These are phyloP conservation scores for Beauveria varroae DNA, from an alignment of 2,329 filamentous ascomycete genomes.

Conservation along the genomic window DNA sequence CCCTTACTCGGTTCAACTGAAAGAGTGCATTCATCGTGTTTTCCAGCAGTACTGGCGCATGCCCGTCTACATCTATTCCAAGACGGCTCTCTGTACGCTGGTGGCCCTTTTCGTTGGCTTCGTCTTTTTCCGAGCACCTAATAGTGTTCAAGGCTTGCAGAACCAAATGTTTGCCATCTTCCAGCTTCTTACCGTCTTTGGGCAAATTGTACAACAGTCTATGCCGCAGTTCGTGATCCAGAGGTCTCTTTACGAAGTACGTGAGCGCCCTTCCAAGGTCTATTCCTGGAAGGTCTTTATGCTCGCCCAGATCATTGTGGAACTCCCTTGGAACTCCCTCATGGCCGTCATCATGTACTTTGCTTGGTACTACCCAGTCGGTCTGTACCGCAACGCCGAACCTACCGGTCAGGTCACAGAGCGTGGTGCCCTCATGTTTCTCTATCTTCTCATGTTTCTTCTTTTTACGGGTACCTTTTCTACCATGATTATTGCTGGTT, in stretches of 20 bases:
- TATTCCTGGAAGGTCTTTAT: conserved; percentile 85
- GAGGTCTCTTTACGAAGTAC: conserved; percentile 74
- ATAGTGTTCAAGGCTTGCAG: conserved; percentile 69
- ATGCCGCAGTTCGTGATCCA: conserved; percentile 85
- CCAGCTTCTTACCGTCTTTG: conserved; percentile 76
- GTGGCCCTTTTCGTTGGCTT: conserved; percentile 73
- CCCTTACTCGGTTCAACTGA: conserved; percentile 60
- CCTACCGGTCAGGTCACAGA: conserved; percentile 53
- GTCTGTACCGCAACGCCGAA: conserved; percentile 63
- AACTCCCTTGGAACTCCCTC: conserved; percentile 76
- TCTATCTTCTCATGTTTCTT: conserved; percentile 68
- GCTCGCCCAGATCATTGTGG: conserved; percentile 73
- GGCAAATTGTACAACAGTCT: conserved; percentile 68
- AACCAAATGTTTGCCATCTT: conserved; percentile 85
- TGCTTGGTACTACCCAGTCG: conserved; percentile 81
- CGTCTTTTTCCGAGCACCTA: conserved; percentile 66
- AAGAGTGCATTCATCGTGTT: conserved; percentile 62
- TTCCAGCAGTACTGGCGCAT: conserved; percentile 92
- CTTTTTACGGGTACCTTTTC: conserved; percentile 78
- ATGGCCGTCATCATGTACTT: conserved; percentile 71
- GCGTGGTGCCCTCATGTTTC: conserved; percentile 71
- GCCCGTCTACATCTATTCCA: conserved; percentile 83
- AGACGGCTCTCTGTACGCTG: conserved; percentile 58
- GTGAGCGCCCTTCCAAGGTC: conserved; percentile 75
- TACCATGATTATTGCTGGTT: conserved; percentile 66